Evolutionary conservation across 768 basidiomycete species (phyloP), one percentile per base, ranked within the genome.

Genomic region (Leccinum boreale): DNA sequence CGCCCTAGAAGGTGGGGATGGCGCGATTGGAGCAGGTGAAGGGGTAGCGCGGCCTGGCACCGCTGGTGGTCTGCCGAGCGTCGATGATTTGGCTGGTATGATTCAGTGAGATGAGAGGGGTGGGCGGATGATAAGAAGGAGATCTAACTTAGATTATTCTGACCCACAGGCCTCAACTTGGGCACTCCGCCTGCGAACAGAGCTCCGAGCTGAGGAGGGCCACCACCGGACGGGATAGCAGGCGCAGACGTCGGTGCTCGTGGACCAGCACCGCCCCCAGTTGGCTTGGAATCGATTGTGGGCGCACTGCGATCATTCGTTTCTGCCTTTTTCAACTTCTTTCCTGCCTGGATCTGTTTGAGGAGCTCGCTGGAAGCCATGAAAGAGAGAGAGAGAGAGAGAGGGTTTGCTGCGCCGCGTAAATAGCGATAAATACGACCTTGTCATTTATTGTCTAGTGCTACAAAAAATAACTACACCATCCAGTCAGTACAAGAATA

Each of bases 151-250:
- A 78, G 71, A 70, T 76, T 79, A 54, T 67, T 78, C 57, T 84
- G 81, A 12, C 85, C 89, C n/a, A 89, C 81, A 47, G 92, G 84
- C 77, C 89, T 95, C 67, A 96, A 70, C 69, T 90, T 94, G 4
- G 94, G 94, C 78, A 96, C 85, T 1, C 94, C 94, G 15, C 92
- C 93, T 47, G 94, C 92, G 67, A 97, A 95, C 11, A 97, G 73
- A 2, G 84, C 87, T 31, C 85, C 94, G 4, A 95, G 76, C 70
- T 94, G 92, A 24, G 92, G 90, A 26, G 92, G 85, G 7, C 79
- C 85, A n/a, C 68, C 75, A 7, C 72, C 76, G 28, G 69, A 61
- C 8, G 64, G 52, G 53, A 61, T 31, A 57, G 39, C 55, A 19
- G 62, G 49, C 24, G 64, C 50, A 39, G 73, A 59, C 24, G 57